Evolutionary conservation across 2,329 filamentous ascomycete species (phyloP), one percentile per base, ranked within the genome.

Genomic region (Zymoseptoria crescenta): DNA sequence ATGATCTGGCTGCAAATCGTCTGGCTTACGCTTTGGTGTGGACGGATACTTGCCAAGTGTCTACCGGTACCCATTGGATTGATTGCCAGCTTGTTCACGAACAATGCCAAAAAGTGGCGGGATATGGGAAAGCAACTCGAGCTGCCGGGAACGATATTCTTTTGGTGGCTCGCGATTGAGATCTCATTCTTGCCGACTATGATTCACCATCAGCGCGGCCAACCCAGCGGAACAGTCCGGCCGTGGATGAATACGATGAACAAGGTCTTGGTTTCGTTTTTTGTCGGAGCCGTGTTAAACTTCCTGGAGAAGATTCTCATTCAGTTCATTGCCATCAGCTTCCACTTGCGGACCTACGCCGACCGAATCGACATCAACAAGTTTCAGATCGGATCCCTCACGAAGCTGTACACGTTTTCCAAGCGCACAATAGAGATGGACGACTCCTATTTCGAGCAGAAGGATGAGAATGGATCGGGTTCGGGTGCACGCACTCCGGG

Each of bases 1-100:
- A 89, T 89, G 29, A 91, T 96, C 62, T 97, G 93, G 93, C 81
- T 96, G 19, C 89, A 96, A 73, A 90, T 96, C 49, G 81, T 96
- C 27, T 97, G 93, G 93, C 80, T 93, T 63, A 91, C 91, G 0
- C 79, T 96, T 0, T 97, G 93, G 93, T 87, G 87, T 20, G 87
- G 83, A 30, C 61, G 62, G 74, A 81, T 88, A 54, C 75, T 86
- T 13, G 82, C 86, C 7, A 88, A 88, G 73, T 79, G 77, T 56
- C 77, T 89, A 8, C 86, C 87, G 0, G 83, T 78, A 66, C 78
- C 82, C 0, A 80, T 87, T 49, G 82, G 84, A 1, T 67, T 87
- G 0, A 59, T 88, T 16, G 86, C 90, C 4, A 89, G 86, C 67
- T 78, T 93, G 4, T 86, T 91, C 69, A 94, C 92, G 16, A 94